Evolutionary conservation across 345 rosid genomes (phyloP).

Genomic region (Litchi chinensis): DNA sequence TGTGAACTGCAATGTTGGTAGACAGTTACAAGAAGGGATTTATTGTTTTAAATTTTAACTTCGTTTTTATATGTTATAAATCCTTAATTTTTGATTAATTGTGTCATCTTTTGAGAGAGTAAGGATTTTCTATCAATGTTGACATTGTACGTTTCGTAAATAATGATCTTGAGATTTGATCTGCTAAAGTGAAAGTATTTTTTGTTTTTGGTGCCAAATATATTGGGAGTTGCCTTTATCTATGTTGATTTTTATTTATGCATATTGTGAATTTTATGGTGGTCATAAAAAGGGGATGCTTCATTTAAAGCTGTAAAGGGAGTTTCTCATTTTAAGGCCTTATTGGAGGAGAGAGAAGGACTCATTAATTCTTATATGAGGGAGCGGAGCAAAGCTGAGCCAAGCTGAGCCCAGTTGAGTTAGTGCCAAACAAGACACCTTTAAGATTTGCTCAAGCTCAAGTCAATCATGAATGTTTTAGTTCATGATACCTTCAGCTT

Average conservation of each 20-base stretch:
- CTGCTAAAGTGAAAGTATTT: too few species aligned
- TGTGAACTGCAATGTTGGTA: too few species aligned
- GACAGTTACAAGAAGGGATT: too few species aligned
- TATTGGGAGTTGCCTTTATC: neutral
- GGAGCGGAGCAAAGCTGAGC: neutral
- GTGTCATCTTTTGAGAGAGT: neutral
- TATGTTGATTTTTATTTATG: neutral
- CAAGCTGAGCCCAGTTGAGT: slow-evolving; percentile 20
- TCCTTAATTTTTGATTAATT: neutral
- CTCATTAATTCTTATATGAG: neutral
- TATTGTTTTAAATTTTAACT: too few species aligned
- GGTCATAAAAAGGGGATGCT: slow-evolving; percentile 19
- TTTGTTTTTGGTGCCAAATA: neutral
- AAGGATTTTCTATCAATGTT: too few species aligned
- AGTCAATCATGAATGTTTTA: neutral
- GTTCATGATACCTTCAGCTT: neutral
- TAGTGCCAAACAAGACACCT: slow-evolving; percentile 11
- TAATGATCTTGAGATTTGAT: neutral
- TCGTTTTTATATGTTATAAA: too few species aligned
- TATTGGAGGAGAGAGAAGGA: slow-evolving; percentile 1
- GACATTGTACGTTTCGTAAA: neutral
- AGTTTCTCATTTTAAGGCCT: slow-evolving; percentile 22
- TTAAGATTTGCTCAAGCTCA: neutral
- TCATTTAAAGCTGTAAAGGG: slow-evolving; percentile 10
- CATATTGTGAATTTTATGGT: neutral